Percentiles rank a stretch among this genome's conserved stretches.
Evolutionary conservation across 805 yeast genomes (phyloP).

Genomic region (Wickerhamomyces mucosus): DNA sequence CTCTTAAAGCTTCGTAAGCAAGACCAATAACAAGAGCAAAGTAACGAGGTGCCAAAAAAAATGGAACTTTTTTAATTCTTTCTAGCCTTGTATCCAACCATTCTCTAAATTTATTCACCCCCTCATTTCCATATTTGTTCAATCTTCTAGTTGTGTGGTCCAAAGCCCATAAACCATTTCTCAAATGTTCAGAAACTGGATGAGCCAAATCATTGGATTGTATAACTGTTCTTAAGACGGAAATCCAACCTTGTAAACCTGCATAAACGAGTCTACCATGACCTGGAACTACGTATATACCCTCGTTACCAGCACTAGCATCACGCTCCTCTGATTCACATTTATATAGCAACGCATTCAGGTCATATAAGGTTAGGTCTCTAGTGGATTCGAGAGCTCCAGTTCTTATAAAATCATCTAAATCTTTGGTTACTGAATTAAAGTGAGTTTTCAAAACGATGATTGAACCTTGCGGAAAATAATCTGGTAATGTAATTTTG

Average conservation of each 20-base stretch:
- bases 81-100: slow-evolving; percentile 67
- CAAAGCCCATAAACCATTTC: slow-evolving; percentile 85
- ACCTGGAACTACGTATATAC: slow-evolving; percentile 67
- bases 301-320: slow-evolving; percentile 58
- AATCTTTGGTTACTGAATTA: slow-evolving; percentile 50
- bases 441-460: slow-evolving; percentile 70
- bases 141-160: slow-evolving; percentile 64
- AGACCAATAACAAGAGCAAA: slow-evolving; percentile 76
- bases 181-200: slow-evolving; percentile 69
- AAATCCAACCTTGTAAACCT: slow-evolving; percentile 89
- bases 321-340: slow-evolving; percentile 88
- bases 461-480: slow-evolving; percentile 86
- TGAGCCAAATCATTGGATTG: slow-evolving; percentile 71
- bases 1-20: slow-evolving; percentile 75
- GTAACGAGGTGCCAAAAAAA: slow-evolving; percentile 76
- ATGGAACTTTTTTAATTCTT: slow-evolving; percentile 59
- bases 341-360: slow-evolving; percentile 66
- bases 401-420: slow-evolving; percentile 58
- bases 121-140: slow-evolving; percentile 38
- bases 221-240: slow-evolving; percentile 54
- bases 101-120: slow-evolving; percentile 43
- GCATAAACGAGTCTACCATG: slow-evolving; percentile 73
- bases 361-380: slow-evolving; percentile 51
- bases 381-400: slow-evolving; percentile 73
- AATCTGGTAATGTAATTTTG: slow-evolving; percentile 44